Evolutionary conservation across 257 asterid genomes (phyloP).

Genomic region (Solanum neorickii): DNA sequence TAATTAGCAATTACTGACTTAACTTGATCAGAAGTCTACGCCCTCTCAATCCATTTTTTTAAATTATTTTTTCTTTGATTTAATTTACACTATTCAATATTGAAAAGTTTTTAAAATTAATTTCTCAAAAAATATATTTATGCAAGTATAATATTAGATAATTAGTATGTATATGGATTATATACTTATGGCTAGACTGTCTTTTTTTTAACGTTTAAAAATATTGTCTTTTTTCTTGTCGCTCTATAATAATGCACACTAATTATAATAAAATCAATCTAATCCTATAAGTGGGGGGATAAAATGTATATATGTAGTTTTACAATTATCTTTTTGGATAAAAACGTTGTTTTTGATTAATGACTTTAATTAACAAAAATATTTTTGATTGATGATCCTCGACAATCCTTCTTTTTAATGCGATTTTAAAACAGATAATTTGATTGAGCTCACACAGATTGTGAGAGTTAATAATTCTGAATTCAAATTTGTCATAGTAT

Average conservation of each 20-base stretch:
- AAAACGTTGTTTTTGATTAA: rapidly evolving
- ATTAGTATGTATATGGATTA: not conserved
- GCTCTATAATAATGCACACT: not conserved
- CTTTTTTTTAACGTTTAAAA: not conserved
- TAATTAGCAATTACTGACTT: not conserved
- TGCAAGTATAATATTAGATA: not conserved
- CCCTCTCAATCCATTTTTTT: not conserved
- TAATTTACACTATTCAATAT: not conserved
- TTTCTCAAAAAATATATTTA: too few species aligned
- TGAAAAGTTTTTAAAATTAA: too few species aligned
- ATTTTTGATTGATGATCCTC: not conserved
- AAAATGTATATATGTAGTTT: not conserved
- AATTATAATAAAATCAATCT: not conserved
- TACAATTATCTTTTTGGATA: too few species aligned
- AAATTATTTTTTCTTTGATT: not conserved
- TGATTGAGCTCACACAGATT: not conserved
- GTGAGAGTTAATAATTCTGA: not conserved
- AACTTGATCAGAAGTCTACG: not conserved
- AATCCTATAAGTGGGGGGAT: not conserved
- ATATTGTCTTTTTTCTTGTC: not conserved
- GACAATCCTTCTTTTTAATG: not conserved
- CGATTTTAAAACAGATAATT: not conserved
- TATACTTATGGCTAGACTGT: not conserved
- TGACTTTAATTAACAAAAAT: not conserved
- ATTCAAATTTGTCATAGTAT: not conserved